Conservation (phyloP, 768 basidiomycete species). For the Mycena kentingensis region DNA sequence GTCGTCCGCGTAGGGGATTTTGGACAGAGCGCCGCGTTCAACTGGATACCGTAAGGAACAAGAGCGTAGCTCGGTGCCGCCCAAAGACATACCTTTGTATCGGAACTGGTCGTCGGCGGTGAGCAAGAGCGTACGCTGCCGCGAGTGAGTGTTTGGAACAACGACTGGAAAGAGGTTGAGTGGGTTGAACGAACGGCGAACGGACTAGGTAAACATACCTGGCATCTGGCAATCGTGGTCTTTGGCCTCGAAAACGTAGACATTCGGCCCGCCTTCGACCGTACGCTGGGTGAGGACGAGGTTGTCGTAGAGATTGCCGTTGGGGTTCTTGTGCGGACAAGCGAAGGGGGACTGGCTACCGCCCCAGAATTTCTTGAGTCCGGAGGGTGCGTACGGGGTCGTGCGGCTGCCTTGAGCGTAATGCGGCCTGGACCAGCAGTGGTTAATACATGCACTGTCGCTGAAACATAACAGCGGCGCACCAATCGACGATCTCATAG, state of each 20-base stretch:
- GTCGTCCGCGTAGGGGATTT: background rate
- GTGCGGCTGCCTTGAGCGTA: too few relatives aligned
- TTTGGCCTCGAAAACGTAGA: background rate
- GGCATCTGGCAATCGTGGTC: background rate
- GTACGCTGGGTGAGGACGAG: background rate
- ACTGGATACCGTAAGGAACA: background rate
- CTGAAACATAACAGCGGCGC: too few relatives aligned
- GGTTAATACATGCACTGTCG: too few relatives aligned
- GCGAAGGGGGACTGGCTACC: background rate
- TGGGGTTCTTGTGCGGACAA: background rate
- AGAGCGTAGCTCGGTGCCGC: background rate
- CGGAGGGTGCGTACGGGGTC: background rate
- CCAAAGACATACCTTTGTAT: background rate
- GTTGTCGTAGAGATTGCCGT: background rate
- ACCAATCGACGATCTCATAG: too few relatives aligned
- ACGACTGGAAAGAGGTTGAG: background rate
- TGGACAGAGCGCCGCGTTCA: background rate
- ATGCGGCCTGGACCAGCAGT: too few relatives aligned
- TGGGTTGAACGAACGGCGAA: too few relatives aligned
- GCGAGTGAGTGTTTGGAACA: background rate
- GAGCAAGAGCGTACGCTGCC: background rate
- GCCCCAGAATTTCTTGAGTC: background rate
- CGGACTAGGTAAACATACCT: background rate
- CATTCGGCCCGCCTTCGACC: background rate
- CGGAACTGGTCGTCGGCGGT: background rate